A percentile compares a stretch with the other conserved stretches of the same genome.
phyloP scores from a whole-genome alignment of 306 rosid species.

The Fragaria nilgerrensis region DNA sequence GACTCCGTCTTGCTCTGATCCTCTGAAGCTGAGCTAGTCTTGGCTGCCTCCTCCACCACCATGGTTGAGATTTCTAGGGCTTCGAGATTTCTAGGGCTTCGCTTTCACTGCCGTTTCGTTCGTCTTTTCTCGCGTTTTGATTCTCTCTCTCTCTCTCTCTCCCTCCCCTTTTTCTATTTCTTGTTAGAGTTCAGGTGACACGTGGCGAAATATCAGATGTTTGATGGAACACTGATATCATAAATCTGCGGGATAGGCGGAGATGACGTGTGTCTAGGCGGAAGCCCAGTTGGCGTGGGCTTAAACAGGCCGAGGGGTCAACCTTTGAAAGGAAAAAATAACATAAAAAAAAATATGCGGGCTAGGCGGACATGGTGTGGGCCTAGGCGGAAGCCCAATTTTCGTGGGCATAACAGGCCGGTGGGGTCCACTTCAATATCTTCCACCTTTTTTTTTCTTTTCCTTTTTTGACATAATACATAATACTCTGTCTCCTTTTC shows the following conservation, averaged over 20 bases:
- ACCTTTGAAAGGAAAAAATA: too few relatives aligned
- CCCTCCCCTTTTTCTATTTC: not conserved
- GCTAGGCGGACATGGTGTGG: too few relatives aligned
- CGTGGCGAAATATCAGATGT: not conserved
- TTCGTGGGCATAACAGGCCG: too few relatives aligned
- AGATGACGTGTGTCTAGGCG: too few relatives aligned
- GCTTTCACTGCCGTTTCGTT: not conserved
- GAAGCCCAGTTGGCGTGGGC: too few relatives aligned
- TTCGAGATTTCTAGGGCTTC: not conserved
- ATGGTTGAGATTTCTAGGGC: slow-evolving; percentile 21
- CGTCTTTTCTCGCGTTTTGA: slow-evolving; percentile 2
- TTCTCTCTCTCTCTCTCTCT: not conserved
- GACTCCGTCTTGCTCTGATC: slow-evolving; percentile 31
- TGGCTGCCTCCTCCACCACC: slow-evolving; percentile 59
- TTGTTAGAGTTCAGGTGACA: not conserved
- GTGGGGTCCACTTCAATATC: too few relatives aligned
- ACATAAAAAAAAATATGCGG: too few relatives aligned
- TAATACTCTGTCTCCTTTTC: too few relatives aligned
- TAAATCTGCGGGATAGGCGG: too few relatives aligned
- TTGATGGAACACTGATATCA: not conserved
- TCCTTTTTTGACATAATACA: too few relatives aligned
- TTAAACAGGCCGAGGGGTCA: too few relatives aligned
- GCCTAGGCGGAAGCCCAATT: too few relatives aligned
- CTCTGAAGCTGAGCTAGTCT: slow-evolving; percentile 27
- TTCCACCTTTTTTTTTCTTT: rapidly evolving